phyloP scores from a whole-genome alignment of 306 rosid species.

The Prunus padus region DNA sequence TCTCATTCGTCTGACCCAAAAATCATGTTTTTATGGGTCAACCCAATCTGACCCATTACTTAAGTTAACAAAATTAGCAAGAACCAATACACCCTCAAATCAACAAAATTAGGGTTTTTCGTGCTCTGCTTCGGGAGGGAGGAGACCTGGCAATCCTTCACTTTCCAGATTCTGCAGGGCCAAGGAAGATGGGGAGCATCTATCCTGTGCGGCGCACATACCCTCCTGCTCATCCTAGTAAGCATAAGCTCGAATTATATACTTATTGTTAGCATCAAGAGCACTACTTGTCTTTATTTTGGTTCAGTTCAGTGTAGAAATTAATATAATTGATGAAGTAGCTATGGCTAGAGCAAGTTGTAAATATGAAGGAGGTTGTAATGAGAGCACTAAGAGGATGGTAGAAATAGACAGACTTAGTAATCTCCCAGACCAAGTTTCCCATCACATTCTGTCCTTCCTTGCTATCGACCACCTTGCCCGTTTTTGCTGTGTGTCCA shows the following conservation, averaged over 20 bases:
- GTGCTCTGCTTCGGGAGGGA: neutral
- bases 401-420: neutral
- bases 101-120: neutral
- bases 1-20: too few relatives aligned
- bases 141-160: neutral
- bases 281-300: too few relatives aligned
- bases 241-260: too few relatives aligned
- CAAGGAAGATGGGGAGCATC: neutral
- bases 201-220: too few relatives aligned
- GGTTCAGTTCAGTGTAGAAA: too few relatives aligned
- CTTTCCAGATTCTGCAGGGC: neutral
- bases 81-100: too few relatives aligned
- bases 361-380: neutral
- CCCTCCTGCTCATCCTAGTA: too few relatives aligned
- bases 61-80: neutral
- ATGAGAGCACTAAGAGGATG: neutral
- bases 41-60: too few relatives aligned
- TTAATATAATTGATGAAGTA: too few relatives aligned
- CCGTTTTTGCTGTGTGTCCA: constrained; percentile 4
- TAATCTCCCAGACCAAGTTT: neutral
- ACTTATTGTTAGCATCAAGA: too few relatives aligned
- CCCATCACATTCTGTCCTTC: constrained; percentile 1
- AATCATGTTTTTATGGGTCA: too few relatives aligned
- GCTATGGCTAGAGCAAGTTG: neutral
- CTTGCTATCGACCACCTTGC: neutral